Evolutionary conservation across 768 basidiomycete species (phyloP), one percentile per base, ranked within the genome.

Genomic region (Leccinellum albellum): DNA sequence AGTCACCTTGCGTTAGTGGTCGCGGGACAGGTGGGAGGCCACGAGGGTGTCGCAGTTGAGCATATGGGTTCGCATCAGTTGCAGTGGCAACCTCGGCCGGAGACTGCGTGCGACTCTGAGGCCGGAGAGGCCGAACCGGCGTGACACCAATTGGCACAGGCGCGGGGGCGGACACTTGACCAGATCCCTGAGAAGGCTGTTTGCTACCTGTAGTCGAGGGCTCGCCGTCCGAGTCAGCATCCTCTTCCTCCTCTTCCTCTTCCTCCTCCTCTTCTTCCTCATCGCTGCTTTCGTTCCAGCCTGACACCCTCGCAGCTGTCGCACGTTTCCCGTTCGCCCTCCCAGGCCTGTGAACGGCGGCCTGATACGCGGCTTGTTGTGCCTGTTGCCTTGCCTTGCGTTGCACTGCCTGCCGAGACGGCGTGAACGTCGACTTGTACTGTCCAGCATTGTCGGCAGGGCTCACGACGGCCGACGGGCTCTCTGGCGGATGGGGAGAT

Each of bases 371-470:
- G 46, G 84, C 88, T 66, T 92, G 88, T 62, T 91, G 88, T 12
- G 88, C 91, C 66, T 95, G 86, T 14, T 82, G 79, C 67, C 89
- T 91, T 8, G 90, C 89, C 64, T 89, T 88, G 53, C 96, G 82
- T 67, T 98, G 88, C 21, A 85, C 84, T 37, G 93, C 93, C 61
- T 87, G 84, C 65, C 83, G 89, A 17, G 89, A 91, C 2, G 87
- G 87, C 0, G 93, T 90, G 68, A 98, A 98, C 4, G 95, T 94
- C 0, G 94, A 95, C 53, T 84, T 85, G 74, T 81, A 89, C 53
- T 83, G 81, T 1, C 73, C 62, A 42, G 56, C 63, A 20, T 69
- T 68, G 44, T 71, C 73, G 14, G 40, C 40, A 42, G 69, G 59
- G 50, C 59, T 59, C 45, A n/a, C 70, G 7, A 62, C 45, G n/a